phyloP scores from a whole-genome alignment of 2,329 filamentous ascomycete genomes.

The Aspergillus fructus region DNA sequence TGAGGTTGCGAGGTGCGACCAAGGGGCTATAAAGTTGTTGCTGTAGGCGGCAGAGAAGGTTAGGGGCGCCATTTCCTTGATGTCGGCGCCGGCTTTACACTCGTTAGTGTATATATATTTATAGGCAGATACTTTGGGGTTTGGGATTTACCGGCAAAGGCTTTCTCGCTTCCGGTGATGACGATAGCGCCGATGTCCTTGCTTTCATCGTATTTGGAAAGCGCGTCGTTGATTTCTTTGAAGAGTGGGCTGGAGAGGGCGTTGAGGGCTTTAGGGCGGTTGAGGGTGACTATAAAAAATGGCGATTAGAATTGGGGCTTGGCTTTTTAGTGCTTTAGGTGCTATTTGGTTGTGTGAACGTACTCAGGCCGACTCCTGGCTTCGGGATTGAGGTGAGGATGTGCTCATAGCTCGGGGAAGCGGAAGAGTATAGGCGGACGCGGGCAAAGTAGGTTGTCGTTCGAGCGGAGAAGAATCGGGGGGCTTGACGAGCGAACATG shows the following conservation, averaged over 20 bases:
- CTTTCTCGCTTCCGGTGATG: slow-evolving; percentile 83
- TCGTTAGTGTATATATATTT: neutral
- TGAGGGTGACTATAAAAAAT: slow-evolving; percentile 70
- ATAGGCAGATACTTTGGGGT: neutral
- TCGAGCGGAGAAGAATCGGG: slow-evolving; percentile 62
- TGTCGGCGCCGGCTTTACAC: slow-evolving; percentile 79
- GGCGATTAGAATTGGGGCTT: neutral
- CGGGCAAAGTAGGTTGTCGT: slow-evolving; percentile 40
- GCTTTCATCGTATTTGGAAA: slow-evolving; percentile 68
- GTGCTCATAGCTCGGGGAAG: slow-evolving; percentile 66
- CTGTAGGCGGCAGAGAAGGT: slow-evolving; percentile 87
- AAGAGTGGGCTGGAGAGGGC: slow-evolving; percentile 91
- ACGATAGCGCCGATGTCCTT: slow-evolving; percentile 73
- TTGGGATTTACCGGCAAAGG: slow-evolving; percentile 65
- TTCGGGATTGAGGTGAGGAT: slow-evolving; percentile 79
- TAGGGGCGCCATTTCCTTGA: slow-evolving; percentile 96
- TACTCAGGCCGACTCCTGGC: slow-evolving; percentile 88
- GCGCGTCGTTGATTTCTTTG: slow-evolving; percentile 78
- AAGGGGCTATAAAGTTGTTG: slow-evolving; percentile 89
- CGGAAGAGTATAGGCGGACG: slow-evolving; percentile 42
- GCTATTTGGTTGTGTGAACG: slow-evolving; percentile 15
- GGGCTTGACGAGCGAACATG: slow-evolving; percentile 49
- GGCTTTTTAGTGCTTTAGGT: neutral
- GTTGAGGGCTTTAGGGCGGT: slow-evolving; percentile 93
- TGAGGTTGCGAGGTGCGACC: slow-evolving; percentile 79